Conservation (phyloP, 192 early-diverging fungal species). For the Rhizophagus clarus region DNA sequence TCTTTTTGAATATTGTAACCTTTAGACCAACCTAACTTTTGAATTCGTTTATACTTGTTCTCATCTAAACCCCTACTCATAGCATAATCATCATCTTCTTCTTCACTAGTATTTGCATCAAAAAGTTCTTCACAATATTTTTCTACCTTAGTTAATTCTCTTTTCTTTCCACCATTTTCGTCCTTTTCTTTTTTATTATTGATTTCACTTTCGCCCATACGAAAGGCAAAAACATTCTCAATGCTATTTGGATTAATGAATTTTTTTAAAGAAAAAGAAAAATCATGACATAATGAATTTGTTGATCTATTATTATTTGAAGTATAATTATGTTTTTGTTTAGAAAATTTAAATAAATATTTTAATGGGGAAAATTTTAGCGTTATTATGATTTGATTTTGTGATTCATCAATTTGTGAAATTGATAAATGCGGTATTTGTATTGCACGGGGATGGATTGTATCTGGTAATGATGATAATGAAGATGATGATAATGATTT, state of each 20-base stretch:
- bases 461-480: background rate
- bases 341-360: conserved; percentile 34
- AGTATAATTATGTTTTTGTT: conserved; percentile 1
- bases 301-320: conserved; percentile 4
- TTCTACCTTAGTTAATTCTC: conserved; percentile 9
- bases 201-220: conserved; percentile 11
- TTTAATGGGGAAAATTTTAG: conserved; percentile 30
- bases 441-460: background rate
- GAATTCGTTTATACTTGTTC: background rate
- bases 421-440: conserved; percentile 31
- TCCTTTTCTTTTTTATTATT: background rate
- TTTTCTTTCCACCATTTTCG: background rate
- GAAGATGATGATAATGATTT: background rate
- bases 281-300: conserved; percentile 28
- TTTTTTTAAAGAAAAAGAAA: conserved; percentile 13
- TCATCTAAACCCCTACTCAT: conserved; percentile 16
- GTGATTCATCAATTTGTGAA: conserved; percentile 17
- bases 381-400: conserved; percentile 20
- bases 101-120: conserved; percentile 18
- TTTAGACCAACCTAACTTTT: conserved; percentile 40
- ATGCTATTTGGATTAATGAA: conserved; percentile 2
- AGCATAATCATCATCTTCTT: conserved; percentile 19
- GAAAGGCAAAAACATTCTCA: conserved; percentile 29
- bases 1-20: conserved; percentile 41
- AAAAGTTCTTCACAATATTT: conserved; percentile 14